Evolutionary conservation across 169 alveolate species (phyloP).

Genomic region (Cardiosporidium cionae): DNA sequence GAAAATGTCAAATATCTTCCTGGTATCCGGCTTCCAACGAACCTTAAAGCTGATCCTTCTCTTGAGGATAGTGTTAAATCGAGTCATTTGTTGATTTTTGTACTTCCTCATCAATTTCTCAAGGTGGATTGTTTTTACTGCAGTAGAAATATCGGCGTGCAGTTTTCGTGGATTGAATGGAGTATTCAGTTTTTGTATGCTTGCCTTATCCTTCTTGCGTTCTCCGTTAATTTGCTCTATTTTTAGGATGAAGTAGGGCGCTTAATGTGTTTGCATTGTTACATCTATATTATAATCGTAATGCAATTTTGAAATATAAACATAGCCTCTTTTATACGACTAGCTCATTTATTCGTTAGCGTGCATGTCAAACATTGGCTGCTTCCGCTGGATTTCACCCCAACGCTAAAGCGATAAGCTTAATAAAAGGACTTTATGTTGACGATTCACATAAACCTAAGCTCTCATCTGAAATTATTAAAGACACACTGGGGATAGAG

Average conservation of each 20-base stretch:
- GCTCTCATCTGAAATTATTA: background rate
- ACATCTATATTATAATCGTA: too few species aligned
- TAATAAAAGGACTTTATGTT: background rate
- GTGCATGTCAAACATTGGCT: too few species aligned
- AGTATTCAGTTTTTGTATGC: background rate
- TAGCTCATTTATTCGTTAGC: too few species aligned
- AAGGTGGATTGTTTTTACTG: too few species aligned
- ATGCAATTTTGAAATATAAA: too few species aligned
- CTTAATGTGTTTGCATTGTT: too few species aligned
- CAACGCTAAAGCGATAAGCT: background rate
- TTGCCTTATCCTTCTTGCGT: background rate
- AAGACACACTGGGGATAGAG: constrained; percentile 5
- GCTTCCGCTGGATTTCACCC: background rate
- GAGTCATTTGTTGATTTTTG: constrained; percentile 71
- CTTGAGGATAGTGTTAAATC: constrained; percentile 65
- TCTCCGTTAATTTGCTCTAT: background rate
- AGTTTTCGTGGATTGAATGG: constrained; percentile 2
- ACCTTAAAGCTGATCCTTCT: constrained; percentile 71
- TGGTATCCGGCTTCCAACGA: constrained; percentile 70
- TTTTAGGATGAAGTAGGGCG: background rate
- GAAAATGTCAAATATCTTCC: constrained; percentile 79
- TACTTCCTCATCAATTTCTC: constrained; percentile 79
- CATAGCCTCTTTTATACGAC: too few species aligned
- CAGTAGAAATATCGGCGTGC: background rate
- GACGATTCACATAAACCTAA: background rate